Percentiles rank a stretch among this genome's conserved stretches.
Evolutionary conservation across 129 eudicot genomes (phyloP).

Genomic region (Flaveria trinervia): DNA sequence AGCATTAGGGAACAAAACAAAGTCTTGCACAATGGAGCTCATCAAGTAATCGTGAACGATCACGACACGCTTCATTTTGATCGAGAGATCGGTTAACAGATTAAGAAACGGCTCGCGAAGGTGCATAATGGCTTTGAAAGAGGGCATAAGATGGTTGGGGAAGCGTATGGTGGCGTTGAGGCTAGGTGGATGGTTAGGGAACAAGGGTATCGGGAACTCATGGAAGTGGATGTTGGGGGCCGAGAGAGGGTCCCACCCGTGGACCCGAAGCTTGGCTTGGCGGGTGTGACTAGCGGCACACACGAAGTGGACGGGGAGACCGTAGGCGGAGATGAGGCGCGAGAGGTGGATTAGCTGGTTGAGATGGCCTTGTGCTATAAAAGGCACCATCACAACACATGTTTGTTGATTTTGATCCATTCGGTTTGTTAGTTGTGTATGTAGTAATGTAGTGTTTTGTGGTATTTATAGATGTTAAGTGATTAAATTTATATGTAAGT

Average conservation of each 20-base stretch:
- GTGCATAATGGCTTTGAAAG: conserved; percentile 38
- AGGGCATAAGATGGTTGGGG: conserved; percentile 56
- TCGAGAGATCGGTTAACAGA: conserved; percentile 24
- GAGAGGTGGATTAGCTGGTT: conserved; percentile 82
- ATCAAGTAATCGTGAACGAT: conserved; percentile 41
- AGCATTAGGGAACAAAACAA: conserved; percentile 6
- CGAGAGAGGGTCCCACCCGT: conserved; percentile 39
- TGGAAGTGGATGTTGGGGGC: conserved; percentile 58
- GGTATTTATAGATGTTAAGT: background rate
- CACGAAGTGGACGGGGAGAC: conserved; percentile 61
- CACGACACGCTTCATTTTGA: conserved; percentile 25
- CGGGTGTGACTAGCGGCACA: conserved; percentile 52
- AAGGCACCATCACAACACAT: conserved; percentile 69
- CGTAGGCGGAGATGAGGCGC: conserved; percentile 58
- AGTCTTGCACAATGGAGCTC: conserved; percentile 45
- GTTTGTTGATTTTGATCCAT: conserved; percentile 36
- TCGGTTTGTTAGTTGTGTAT: background rate
- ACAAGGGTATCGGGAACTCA: conserved; percentile 49
- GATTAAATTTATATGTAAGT: background rate
- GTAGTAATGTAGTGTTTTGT: background rate
- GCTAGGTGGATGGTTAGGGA: conserved; percentile 48
- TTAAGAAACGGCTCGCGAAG: conserved; percentile 42
- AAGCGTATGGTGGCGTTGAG: conserved; percentile 41
- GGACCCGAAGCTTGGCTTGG: conserved; percentile 58
- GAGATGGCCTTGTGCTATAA: conserved; percentile 83